Conservation (phyloP, 2,329 filamentous ascomycete genomes). For the Claviceps fusiformis region DNA sequence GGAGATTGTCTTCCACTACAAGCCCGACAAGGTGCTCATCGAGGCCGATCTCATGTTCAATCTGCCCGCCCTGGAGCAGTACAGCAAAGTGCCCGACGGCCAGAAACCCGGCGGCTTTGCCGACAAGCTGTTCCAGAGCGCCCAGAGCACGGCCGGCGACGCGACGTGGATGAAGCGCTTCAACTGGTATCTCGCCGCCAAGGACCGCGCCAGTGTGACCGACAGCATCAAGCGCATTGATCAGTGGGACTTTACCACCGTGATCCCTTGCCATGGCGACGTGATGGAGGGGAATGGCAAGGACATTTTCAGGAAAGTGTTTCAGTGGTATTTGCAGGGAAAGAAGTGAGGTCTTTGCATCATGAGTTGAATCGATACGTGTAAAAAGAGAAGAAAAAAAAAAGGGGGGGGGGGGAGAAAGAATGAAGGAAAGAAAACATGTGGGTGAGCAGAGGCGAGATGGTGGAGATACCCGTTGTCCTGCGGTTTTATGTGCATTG, state of each 20-base stretch:
- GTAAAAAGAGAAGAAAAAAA: too few species aligned
- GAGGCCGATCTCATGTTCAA: constrained; percentile 90
- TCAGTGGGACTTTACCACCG: constrained; percentile 69
- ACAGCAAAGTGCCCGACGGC: constrained; percentile 46
- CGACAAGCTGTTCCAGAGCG: constrained; percentile 29
- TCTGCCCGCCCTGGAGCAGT: constrained; percentile 77
- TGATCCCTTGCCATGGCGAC: constrained; percentile 92
- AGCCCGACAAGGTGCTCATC: constrained; percentile 65
- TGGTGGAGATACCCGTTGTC: background rate
- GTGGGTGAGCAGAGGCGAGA: background rate
- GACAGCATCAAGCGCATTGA: constrained; percentile 56
- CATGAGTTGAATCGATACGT: too few species aligned
- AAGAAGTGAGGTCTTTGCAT: constrained; percentile 9
- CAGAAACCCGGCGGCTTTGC: constrained; percentile 22
- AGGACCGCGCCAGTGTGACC: constrained; percentile 55
- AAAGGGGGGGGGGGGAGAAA: too few species aligned
- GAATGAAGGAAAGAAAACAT: background rate
- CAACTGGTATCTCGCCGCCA: constrained; percentile 60
- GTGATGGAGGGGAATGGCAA: constrained; percentile 64
- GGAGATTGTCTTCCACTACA: constrained; percentile 79
- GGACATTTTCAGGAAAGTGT: constrained; percentile 60
- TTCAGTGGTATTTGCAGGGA: constrained; percentile 64
- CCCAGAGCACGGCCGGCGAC: constrained; percentile 50
- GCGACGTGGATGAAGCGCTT: constrained; percentile 69
- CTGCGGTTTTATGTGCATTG: background rate